Base-by-base conservation (phyloP, 352 stramenopile species). In the Pythium pyrilobum region DNA sequence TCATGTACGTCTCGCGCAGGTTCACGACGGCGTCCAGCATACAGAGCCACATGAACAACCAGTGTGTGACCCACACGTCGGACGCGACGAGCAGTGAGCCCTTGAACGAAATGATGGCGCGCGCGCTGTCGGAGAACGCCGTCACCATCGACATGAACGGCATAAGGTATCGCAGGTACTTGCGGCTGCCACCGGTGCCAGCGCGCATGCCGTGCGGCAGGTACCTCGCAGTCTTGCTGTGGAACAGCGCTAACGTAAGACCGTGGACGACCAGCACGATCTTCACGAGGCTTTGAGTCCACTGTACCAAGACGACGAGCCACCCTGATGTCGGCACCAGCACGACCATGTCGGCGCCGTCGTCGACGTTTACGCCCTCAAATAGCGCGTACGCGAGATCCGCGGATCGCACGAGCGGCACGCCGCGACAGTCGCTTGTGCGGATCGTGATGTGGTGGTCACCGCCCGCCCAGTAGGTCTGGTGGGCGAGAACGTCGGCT, bases 21-120 rank as follows among this genome's bases (percentile, higher is more conserved):
- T 69, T 76, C 3, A 67, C 48, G 6, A 79, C 47, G 2, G 71
- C 60, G 12, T 85, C 67, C 37, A 77, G 37, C 15, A 81, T 74
- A 46, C 72, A 79, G 1, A 82, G 37, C 4, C 59, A 18, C 4
- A 82, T 78, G 51, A 81, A 85, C 2, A 82, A 58, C 74, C 71
- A 85, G 38, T 85, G 69, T 45, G 81, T 85, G 41, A 85, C 76
- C 74, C 74, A 80, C 1, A 75, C 52, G 23, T 81, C 69, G 4
- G 74, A 81, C 0, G 69, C 74, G 61, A 77, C 77, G 28, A 81
- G 52, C 6, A 69, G 31, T 44, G 56, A 58, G 24, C 74, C 74
- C 27, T 77, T 79, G 40, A 81, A 80, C 3, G 62, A 56, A 23
- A 83, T 74, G 5, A 81, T 62, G 0, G 57, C 25, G 12, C 56